phyloP scores from a whole-genome alignment of 257 asterid genomes.

The Ligustrum vulgare region DNA sequence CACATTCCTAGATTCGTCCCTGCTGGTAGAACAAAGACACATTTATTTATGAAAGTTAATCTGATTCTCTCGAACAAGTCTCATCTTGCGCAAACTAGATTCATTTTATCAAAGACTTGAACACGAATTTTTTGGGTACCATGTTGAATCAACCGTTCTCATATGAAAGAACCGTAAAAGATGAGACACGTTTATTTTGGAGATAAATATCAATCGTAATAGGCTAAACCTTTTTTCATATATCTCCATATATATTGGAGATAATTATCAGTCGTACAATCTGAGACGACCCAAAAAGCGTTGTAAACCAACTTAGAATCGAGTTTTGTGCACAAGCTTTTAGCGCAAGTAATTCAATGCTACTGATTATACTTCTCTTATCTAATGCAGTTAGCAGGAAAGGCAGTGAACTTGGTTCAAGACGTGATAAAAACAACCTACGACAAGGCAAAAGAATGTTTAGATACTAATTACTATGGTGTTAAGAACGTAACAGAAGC shows the following conservation, averaged over 20 bases:
- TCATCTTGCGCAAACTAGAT: too few species aligned
- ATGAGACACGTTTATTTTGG: too few species aligned
- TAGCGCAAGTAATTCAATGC: not conserved
- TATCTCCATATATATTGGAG: not conserved
- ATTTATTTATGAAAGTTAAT: too few species aligned
- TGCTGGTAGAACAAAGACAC: too few species aligned
- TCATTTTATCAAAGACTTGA: not conserved
- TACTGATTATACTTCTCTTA: not conserved
- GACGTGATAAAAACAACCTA: slow-evolving; percentile 57
- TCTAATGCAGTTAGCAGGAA: slow-evolving; percentile 65
- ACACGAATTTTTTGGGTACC: not conserved
- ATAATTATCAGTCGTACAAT: too few species aligned
- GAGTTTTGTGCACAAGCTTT: not conserved
- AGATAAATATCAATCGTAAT: too few species aligned
- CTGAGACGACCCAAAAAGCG: too few species aligned
- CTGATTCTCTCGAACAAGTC: too few species aligned
- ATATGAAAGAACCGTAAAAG: not conserved
- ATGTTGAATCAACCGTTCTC: not conserved
- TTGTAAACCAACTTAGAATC: too few species aligned
- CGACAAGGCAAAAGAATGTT: slow-evolving; percentile 55
- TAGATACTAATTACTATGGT: slow-evolving; percentile 74
- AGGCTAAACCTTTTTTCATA: not conserved
- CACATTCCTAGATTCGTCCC: too few species aligned
- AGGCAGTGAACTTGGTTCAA: slow-evolving; percentile 50
- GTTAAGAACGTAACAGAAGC: slow-evolving; percentile 71